These are phyloP conservation scores for Ogataea methylovora DNA, from an alignment of 805 yeast genomes.

Conservation along the genomic window DNA sequence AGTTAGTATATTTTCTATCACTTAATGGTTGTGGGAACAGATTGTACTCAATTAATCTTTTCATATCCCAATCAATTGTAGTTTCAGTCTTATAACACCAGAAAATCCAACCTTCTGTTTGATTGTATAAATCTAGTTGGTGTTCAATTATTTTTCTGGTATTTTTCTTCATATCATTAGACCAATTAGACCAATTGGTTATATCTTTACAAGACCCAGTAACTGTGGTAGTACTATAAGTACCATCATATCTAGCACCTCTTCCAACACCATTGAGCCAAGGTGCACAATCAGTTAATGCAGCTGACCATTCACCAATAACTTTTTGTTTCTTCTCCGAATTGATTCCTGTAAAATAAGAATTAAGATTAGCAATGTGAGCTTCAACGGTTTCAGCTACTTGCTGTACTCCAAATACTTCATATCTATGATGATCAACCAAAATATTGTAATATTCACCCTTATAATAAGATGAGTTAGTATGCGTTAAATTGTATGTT, in stretches of 20 bases:
- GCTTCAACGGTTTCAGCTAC: slow-evolving; percentile 48
- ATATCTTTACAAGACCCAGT: slow-evolving; percentile 58
- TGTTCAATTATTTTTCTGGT: slow-evolving; percentile 52
- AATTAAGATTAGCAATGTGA: slow-evolving; percentile 50
- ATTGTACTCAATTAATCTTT: slow-evolving; percentile 37
- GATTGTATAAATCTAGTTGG: slow-evolving; percentile 46
- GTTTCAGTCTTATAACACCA: slow-evolving; percentile 68
- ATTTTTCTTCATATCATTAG: slow-evolving; percentile 30
- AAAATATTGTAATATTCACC: slow-evolving; percentile 54
- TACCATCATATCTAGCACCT: slow-evolving; percentile 77
- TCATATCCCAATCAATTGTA: slow-evolving; percentile 62
- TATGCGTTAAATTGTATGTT: neutral
- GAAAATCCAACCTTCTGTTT: slow-evolving; percentile 53
- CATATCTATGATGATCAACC: slow-evolving; percentile 87
- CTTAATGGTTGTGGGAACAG: slow-evolving; percentile 59
- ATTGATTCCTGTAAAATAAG: slow-evolving; percentile 35
- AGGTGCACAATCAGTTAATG: slow-evolving; percentile 82
- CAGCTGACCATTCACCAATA: slow-evolving; percentile 88
- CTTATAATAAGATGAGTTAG: slow-evolving; percentile 5
- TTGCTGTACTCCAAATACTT: slow-evolving; percentile 68
- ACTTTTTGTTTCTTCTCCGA: slow-evolving; percentile 41
- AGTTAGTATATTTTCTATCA: slow-evolving; percentile 62
- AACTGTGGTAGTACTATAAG: slow-evolving; percentile 29
- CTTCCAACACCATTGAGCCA: slow-evolving; percentile 85
- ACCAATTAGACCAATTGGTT: slow-evolving; percentile 34